phyloP scores from a whole-genome alignment of 1,284 basidiomycete genomes.

The Athelia psychrophila region DNA sequence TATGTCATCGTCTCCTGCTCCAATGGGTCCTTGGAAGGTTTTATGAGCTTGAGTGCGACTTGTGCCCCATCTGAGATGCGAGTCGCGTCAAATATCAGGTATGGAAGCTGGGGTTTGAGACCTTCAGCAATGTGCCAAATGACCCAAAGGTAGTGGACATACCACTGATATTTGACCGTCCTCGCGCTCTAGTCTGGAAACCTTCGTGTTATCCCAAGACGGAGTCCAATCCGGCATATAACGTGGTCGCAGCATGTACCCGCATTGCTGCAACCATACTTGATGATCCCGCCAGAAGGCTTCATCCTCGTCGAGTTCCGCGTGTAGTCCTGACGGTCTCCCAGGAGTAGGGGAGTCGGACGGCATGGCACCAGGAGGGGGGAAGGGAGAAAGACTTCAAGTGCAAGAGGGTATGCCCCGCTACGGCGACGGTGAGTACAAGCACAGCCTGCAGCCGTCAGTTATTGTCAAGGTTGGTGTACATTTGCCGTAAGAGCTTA shows the following conservation, averaged over 20 bases:
- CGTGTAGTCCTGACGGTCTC: no score
- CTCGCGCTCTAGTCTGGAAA: neutral
- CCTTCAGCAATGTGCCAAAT: no score
- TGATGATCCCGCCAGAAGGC: constrained; percentile 16
- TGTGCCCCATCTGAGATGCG: constrained; percentile 8
- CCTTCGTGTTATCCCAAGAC: constrained; percentile 16
- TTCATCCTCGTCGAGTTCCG: constrained; percentile 5
- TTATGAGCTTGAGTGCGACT: constrained; percentile 8
- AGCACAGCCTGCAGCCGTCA: no score
- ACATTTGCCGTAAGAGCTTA: no score
- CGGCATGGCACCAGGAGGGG: no score
- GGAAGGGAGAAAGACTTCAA: no score
- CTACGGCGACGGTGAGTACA: no score
- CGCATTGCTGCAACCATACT: constrained; percentile 10
- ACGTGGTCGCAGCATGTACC: constrained; percentile 17
- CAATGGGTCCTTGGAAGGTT: neutral
- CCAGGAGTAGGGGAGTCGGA: no score
- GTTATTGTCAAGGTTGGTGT: no score
- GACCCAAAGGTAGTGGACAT: neutral
- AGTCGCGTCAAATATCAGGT: constrained; percentile 9
- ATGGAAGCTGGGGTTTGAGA: neutral
- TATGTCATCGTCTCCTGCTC: constrained; percentile 8
- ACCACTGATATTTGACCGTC: neutral
- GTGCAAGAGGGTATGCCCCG: no score
- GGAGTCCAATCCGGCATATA: constrained; percentile 20